Base-by-base conservation (phyloP, 1,139 yeast genomes). In the Diutina pseudorugosa region DNA sequence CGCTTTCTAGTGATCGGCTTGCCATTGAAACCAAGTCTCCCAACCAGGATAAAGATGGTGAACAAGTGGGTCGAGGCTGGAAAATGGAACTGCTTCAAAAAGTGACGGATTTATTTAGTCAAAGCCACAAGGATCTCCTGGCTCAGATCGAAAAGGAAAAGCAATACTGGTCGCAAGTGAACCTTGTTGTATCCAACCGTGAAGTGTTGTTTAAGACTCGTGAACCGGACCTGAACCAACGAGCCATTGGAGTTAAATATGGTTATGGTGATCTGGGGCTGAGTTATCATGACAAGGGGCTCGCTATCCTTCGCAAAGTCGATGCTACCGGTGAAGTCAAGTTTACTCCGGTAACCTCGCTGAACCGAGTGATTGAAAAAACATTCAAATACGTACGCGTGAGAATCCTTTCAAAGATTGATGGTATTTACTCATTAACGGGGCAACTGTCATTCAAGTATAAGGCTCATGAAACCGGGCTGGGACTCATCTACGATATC, bases 201-300 rank as follows among this genome's bases (percentile, higher is more conserved):
- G 97, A 90, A 61, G 84, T 85, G 1, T 68, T 91, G 18, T 84
- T 84, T 61, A 86, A 86, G 60, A 74, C 84, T 42, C 75, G 83
- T 54, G 85, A 80, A 53, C 83, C 63, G 59, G 72, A 49, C 14
- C 66, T 62, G 41, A 80, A 80, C 43, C 68, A 75, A 57, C 51
- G 71, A 52, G 72, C 76, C 19, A 72, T 91, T 47, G 95, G 91
- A 1, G 85, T 91, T 41, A 88, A 87, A 61, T 91, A 86, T 62
- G 98, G 98, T 0, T 93, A 80, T 66, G 93, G 86, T 9, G 97
- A 90, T 64, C 82, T 95, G 0, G 98, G 98, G 0, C 87, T 96
- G 0, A 78, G 75, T 41, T 87, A 79, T 60, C 73, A 65, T 57
- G 94, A 88, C 59, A 77, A 79, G 57, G 97, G 97, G 1, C 69